These are phyloP conservation scores for Paramyrothecium roridum DNA, from an alignment of 2,329 filamentous ascomycete genomes.

Conservation along the genomic window DNA sequence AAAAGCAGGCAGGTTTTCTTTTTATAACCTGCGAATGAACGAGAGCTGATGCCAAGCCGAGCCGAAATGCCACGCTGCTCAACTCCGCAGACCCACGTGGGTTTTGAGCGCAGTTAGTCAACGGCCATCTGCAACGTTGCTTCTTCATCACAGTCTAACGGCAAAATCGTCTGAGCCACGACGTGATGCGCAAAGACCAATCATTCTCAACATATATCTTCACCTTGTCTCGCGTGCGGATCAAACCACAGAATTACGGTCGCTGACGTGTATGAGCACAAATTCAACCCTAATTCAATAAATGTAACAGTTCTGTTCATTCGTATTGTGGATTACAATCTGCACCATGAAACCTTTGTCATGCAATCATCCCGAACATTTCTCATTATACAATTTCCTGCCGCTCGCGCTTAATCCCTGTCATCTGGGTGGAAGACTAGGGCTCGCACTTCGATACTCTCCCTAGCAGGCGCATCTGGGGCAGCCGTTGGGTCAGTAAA, in stretches of 20 bases:
- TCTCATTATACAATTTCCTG: background rate
- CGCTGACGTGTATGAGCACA: no score
- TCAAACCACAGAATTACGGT: no score
- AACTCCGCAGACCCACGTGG: background rate
- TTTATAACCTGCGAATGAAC: no score
- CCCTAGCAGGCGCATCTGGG: slow-evolving; percentile 44
- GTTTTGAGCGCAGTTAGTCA: no score
- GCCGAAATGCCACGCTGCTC: background rate
- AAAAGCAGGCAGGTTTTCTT: no score
- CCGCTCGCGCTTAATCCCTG: slow-evolving; percentile 17
- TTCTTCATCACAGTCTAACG: background rate
- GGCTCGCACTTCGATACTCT: slow-evolving; percentile 56
- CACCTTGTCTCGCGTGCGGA: no score
- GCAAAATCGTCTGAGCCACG: no score
- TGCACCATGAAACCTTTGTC: background rate
- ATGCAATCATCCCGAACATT: background rate
- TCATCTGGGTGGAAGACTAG: slow-evolving; percentile 49
- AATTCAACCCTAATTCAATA: no score
- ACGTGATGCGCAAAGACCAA: no score
- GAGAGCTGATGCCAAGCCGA: background rate
- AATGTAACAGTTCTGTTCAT: no score
- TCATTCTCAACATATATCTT: no score
- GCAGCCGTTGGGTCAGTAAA: slow-evolving; percentile 43
- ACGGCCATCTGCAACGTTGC: background rate
- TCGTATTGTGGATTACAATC: no score